phyloP scores from a whole-genome alignment of 2,329 filamentous ascomycete species.

The Cladosporium colombiae region DNA sequence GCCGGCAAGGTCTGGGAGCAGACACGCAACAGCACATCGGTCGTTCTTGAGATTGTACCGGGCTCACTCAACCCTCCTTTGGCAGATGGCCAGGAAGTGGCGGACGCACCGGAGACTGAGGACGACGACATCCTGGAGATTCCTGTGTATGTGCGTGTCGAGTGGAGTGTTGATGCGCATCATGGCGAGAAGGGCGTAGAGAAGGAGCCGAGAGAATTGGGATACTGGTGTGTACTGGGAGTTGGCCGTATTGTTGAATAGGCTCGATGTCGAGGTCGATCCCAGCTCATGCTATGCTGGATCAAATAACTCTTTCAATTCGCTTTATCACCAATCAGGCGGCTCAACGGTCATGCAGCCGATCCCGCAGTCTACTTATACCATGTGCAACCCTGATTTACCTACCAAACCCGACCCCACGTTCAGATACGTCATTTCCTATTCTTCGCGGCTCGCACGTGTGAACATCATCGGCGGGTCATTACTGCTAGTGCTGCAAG shows the following conservation, averaged over 20 bases:
- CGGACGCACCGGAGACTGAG: constrained; percentile 39
- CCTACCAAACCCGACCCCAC: no score
- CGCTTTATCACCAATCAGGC: background rate
- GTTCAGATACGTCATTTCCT: background rate
- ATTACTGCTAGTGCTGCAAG: constrained; percentile 1
- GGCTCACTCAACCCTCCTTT: constrained; percentile 36
- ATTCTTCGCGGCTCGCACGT: background rate
- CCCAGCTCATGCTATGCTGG: background rate
- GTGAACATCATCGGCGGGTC: constrained; percentile 13
- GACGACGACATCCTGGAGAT: constrained; percentile 77
- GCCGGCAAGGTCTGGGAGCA: constrained; percentile 96
- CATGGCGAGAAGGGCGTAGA: constrained; percentile 61
- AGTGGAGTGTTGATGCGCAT: constrained; percentile 76
- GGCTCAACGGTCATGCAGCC: constrained; percentile 2
- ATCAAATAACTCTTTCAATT: background rate
- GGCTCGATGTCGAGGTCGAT: background rate
- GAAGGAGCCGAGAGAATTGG: constrained; percentile 81
- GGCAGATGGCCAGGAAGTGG: constrained; percentile 37
- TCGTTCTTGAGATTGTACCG: constrained; percentile 87
- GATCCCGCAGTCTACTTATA: background rate
- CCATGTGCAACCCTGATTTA: no score
- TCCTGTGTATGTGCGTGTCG: constrained; percentile 86
- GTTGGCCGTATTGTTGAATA: constrained; percentile 69
- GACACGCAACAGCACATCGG: constrained; percentile 90
- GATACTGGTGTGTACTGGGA: constrained; percentile 93